phyloP scores from a whole-genome alignment of 2,329 filamentous ascomycete species.

The Raffaelea ambrosiae region DNA sequence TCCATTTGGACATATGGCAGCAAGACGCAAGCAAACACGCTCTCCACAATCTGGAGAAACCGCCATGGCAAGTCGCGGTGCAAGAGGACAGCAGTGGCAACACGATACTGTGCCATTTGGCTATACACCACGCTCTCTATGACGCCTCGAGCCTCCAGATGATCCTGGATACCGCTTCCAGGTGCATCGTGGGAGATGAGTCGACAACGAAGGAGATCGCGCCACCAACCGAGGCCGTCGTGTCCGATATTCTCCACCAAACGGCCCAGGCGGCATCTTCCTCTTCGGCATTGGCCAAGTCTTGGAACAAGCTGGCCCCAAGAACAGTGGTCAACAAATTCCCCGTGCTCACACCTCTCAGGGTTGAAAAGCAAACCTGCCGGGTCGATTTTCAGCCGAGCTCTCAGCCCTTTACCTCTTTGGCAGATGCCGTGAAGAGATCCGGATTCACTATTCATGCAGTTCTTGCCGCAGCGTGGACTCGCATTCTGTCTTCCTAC shows the following conservation, averaged over 20 bases:
- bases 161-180: slow-evolving; percentile 53
- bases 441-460: slow-evolving; percentile 67
- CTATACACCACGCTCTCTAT: slow-evolving; percentile 74
- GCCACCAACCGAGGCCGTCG: slow-evolving; percentile 19
- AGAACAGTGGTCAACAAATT: slow-evolving; percentile 59
- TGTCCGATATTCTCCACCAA: slow-evolving; percentile 33
- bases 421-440: slow-evolving; percentile 48
- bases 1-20: slow-evolving; percentile 30
- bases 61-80: slow-evolving; percentile 56
- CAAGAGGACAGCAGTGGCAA: slow-evolving; percentile 25
- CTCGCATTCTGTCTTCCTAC: slow-evolving; percentile 65
- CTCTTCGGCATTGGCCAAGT: slow-evolving; percentile 30
- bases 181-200: slow-evolving; percentile 22
- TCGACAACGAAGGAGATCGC: background rate
- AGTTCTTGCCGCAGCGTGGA: slow-evolving; percentile 70
- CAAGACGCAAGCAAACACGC: slow-evolving; percentile 21
- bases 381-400: slow-evolving; percentile 23
- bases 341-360: slow-evolving; percentile 63
- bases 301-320: slow-evolving; percentile 55
- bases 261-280: slow-evolving; percentile 14
- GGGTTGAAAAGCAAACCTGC: slow-evolving; percentile 24
- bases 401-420: slow-evolving; percentile 26
- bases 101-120: slow-evolving; percentile 23
- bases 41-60: slow-evolving; percentile 36
- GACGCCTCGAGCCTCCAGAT: slow-evolving; percentile 66